These are phyloP conservation scores for Eucalyptus polyanthemos DNA, from an alignment of 345 rosid species.

Conservation along the genomic window DNA sequence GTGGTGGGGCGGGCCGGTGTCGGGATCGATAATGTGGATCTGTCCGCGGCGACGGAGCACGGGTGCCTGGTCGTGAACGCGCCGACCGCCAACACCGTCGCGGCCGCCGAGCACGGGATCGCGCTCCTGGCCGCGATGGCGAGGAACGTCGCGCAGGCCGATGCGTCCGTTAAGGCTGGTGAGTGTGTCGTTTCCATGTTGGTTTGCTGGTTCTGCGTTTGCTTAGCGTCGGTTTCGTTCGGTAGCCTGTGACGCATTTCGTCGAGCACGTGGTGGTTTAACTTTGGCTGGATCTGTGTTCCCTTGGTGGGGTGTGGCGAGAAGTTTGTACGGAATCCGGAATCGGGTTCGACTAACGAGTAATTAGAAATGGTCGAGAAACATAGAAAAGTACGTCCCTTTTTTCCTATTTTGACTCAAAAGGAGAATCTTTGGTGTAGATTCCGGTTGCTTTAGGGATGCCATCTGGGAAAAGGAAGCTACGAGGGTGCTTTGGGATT, in stretches of 20 bases:
- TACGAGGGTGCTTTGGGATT: neutral
- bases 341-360: neutral
- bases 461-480: neutral
- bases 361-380: neutral
- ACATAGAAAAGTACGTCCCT: neutral
- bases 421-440: neutral
- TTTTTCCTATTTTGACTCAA: neutral
- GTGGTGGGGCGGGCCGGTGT: slow-evolving; percentile 97
- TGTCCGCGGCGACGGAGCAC: slow-evolving; percentile 80
- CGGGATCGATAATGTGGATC: slow-evolving; percentile 92
- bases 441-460: neutral
- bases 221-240: neutral
- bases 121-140: slow-evolving; percentile 91
- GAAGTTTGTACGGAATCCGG: neutral
- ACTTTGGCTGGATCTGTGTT: neutral
- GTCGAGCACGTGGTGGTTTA: neutral
- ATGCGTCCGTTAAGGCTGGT: slow-evolving; percentile 91
- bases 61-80: slow-evolving; percentile 92
- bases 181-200: neutral
- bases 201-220: neutral
- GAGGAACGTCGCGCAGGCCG: slow-evolving; percentile 80
- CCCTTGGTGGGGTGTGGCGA: neutral
- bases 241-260: neutral
- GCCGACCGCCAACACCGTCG: slow-evolving; percentile 86
- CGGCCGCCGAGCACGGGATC: slow-evolving; percentile 91